Conservation (phyloP, 192 early-diverging fungal genomes). For the Obelidium mucronatum region DNA sequence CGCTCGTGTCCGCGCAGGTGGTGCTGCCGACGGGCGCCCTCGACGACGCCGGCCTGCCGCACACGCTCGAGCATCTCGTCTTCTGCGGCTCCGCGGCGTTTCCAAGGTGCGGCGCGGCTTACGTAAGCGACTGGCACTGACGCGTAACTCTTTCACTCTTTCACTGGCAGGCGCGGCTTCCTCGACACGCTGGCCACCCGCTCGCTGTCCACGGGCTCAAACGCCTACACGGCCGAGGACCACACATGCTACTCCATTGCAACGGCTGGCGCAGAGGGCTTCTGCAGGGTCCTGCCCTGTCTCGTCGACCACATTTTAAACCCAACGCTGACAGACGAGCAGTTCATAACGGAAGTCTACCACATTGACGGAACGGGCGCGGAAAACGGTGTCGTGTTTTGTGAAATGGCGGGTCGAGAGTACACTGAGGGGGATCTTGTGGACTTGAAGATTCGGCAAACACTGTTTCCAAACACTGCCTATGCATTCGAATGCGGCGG, state of each 20-base stretch:
- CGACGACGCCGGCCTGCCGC: constrained; percentile 78
- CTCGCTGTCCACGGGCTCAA: constrained; percentile 79
- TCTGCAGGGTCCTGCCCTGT: constrained; percentile 73
- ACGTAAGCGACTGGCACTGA: not conserved
- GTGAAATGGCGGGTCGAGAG: constrained; percentile 77
- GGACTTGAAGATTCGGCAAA: constrained; percentile 59
- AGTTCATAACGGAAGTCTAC: constrained; percentile 84
- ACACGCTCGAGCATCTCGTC: constrained; percentile 85
- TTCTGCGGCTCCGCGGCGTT: constrained; percentile 80
- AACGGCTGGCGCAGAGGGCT: constrained; percentile 69
- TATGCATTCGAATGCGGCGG: constrained; percentile 84
- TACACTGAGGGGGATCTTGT: constrained; percentile 74
- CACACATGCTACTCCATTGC: constrained; percentile 78
- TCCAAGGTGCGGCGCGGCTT: constrained; percentile 60
- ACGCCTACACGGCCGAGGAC: constrained; percentile 68
- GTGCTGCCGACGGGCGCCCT: constrained; percentile 74
- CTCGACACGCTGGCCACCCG: constrained; percentile 76
- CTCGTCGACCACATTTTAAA: constrained; percentile 84
- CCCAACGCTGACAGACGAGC: constrained; percentile 73
- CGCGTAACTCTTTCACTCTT: too few species aligned
- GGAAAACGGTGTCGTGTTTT: constrained; percentile 82
- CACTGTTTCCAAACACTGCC: constrained; percentile 60
- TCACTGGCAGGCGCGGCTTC: constrained; percentile 57
- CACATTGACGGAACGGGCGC: constrained; percentile 67
- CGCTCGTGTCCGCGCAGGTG: constrained; percentile 70